Percentiles rank a stretch among this genome's conserved stretches.
Conservation (phyloP, 2,329 filamentous ascomycete species). For the Hirsutella rhossiliensis region DNA sequence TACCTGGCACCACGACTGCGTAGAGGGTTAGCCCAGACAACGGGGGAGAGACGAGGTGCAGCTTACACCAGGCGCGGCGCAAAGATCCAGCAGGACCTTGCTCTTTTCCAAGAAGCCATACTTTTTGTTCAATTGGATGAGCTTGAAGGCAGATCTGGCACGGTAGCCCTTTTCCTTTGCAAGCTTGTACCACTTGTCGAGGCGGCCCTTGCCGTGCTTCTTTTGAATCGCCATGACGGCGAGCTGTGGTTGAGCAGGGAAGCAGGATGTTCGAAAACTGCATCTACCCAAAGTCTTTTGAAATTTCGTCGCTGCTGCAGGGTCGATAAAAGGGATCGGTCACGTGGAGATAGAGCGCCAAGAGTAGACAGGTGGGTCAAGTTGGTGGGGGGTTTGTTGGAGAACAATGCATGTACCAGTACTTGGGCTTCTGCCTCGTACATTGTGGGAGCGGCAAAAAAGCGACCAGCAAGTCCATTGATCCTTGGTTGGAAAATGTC, state of each 20-base stretch:
- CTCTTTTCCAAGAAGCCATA: slow-evolving; percentile 97
- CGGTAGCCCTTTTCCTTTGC: slow-evolving; percentile 98
- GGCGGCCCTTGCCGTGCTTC: slow-evolving; percentile 96
- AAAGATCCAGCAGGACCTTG: slow-evolving; percentile 93
- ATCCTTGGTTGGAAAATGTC: too few species aligned
- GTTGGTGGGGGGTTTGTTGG: too few species aligned
- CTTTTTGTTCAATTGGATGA: slow-evolving; percentile 97
- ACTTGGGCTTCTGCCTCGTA: too few species aligned
- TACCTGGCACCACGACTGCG: slow-evolving; percentile 86
- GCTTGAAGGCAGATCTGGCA: slow-evolving; percentile 91
- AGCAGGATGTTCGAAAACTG: neutral
- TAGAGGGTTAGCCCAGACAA: neutral
- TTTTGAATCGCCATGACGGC: slow-evolving; percentile 83
- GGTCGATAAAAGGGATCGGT: slow-evolving; percentile 14
- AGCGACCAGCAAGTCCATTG: too few species aligned
- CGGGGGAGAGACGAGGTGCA: neutral
- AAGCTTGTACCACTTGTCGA: slow-evolving; percentile 98
- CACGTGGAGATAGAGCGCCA: slow-evolving; percentile 23
- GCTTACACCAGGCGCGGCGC: slow-evolving; percentile 81
- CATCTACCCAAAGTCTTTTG: too few species aligned
- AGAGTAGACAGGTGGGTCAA: neutral
- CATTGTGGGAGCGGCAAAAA: too few species aligned
- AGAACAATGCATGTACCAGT: too few species aligned
- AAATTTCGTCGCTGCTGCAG: slow-evolving; percentile 19
- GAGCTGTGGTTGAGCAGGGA: neutral